These are phyloP conservation scores for Nothopassalora personata DNA, from an alignment of 2,329 filamentous ascomycete species.

Conservation along the genomic window DNA sequence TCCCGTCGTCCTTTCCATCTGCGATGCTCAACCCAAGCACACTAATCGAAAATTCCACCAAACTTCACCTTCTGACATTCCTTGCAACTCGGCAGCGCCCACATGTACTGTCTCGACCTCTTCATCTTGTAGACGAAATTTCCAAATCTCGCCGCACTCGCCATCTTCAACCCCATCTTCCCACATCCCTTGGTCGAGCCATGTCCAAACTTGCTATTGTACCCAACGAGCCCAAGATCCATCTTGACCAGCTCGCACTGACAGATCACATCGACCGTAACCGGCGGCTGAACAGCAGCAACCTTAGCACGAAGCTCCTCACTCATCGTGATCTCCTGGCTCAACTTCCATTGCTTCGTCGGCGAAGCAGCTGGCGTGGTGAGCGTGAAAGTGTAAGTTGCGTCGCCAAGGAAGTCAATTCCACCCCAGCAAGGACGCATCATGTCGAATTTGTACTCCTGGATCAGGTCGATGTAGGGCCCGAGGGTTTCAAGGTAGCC, in stretches of 20 bases:
- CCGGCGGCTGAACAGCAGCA: neutral
- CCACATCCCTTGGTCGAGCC: neutral
- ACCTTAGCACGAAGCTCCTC: neutral
- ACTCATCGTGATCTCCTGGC: neutral
- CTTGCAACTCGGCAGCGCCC: conserved; percentile 7
- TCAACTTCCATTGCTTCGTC: neutral
- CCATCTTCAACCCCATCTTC: conserved; percentile 3
- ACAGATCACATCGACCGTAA: conserved; percentile 5
- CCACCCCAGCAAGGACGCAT: conserved; percentile 11
- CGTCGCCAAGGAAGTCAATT: conserved; percentile 7
- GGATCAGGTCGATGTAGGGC: conserved; percentile 14
- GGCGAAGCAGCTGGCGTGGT: neutral
- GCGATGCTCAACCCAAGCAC: neutral
- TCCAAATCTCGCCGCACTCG: conserved; percentile 8
- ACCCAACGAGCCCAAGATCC: neutral
- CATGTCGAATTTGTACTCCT: conserved; percentile 15
- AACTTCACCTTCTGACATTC: conserved; percentile 6
- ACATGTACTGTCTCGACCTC: conserved; percentile 13
- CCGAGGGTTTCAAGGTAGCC: conserved; percentile 18
- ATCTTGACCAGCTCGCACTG: conserved; percentile 8
- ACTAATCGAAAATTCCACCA: conserved; percentile 5
- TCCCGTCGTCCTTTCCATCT: too few relatives aligned
- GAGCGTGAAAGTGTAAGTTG: conserved; percentile 19
- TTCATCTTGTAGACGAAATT: conserved; percentile 13
- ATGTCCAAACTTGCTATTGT: neutral